Base-by-base conservation (phyloP, 2,329 filamentous ascomycete species). In the Aspergillus pseudotamarii region DNA sequence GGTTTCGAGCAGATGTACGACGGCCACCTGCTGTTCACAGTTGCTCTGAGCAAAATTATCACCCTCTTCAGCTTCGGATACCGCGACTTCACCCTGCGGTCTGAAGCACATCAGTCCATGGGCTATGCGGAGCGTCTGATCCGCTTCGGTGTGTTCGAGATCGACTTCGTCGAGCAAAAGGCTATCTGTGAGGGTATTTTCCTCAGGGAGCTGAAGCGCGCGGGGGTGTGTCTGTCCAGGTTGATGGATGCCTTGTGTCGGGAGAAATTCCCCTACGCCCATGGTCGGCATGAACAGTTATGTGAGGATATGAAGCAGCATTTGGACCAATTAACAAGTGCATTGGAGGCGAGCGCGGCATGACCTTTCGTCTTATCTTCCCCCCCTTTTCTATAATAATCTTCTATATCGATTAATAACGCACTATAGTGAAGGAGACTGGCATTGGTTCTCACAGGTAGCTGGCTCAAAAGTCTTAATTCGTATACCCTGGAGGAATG, bases 21-120 rank as follows among this genome's bases (percentile, higher is more conserved):
- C 28, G 57, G 58, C 8, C 61, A 67, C 26, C 48, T 67, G 6
- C 61, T 67, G 19, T 67, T 65, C 59, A 60, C 61, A 3, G 63
- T 67, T 14, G 63, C 65, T 3, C 23, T 67, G 43, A 62, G 60
- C 45, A 67, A 65, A 32, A 59, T 67, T 16, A 53, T 64, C 41
- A 36, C 51, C 21, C 57, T 67, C 10, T 59, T 65, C 36, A 48
- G 41, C 16, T 30, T 63, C 10, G 65, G 61, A 4, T 67, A 66
- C 34, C 51, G 50, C 6, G 63, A 67, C 11, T 60, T 64, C 32
- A 28, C 57, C 9, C 53, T 54, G 5, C 59, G 57, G 19, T 55
- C 63, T 41, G 59, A 67, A 8, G 26, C 60, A 1, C 59, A 60
- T 12, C 55, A 61, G 14, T 38, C 36, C 32, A 51, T 61, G 16